Percentiles rank a stretch among this genome's conserved stretches.
These are phyloP conservation scores for Plectosphaerella plurivora DNA, from an alignment of 2,329 filamentous ascomycete genomes.

Conservation along the genomic window DNA sequence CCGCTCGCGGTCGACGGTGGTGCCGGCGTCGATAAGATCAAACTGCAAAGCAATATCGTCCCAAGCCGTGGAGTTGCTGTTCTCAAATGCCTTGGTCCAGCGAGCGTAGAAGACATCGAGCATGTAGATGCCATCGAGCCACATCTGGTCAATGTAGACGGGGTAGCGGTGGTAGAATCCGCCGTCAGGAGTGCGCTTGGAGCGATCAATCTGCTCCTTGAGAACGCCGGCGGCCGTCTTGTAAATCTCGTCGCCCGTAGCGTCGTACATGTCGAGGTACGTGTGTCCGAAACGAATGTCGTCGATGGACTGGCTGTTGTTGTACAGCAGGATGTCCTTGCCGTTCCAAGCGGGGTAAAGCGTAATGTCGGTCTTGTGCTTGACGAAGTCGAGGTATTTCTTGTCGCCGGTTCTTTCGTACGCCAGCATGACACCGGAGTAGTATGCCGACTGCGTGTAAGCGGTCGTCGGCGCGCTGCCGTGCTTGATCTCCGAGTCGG, in stretches of 20 bases:
- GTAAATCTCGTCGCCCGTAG: slow-evolving; percentile 10
- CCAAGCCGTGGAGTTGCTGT: slow-evolving; percentile 26
- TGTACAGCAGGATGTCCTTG: slow-evolving; percentile 9
- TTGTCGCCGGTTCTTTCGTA: slow-evolving; percentile 16
- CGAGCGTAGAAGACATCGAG: slow-evolving; percentile 27
- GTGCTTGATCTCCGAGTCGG: slow-evolving; percentile 20
- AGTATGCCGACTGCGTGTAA: slow-evolving; percentile 20
- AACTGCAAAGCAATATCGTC: slow-evolving; percentile 38
- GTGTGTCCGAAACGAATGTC: slow-evolving; percentile 12
- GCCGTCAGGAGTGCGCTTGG: slow-evolving; percentile 6
- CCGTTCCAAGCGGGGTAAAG: slow-evolving; percentile 17
- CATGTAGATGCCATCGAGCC: slow-evolving; percentile 43
- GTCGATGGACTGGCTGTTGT: slow-evolving; percentile 12
- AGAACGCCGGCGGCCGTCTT: slow-evolving; percentile 8
- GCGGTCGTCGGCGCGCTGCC: slow-evolving; percentile 18
- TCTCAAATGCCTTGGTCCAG: slow-evolving; percentile 20
- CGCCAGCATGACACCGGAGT: slow-evolving; percentile 16
- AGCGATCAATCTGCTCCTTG: slow-evolving; percentile 9
- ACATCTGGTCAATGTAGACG: slow-evolving; percentile 17
- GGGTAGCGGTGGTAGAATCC: slow-evolving; percentile 16
- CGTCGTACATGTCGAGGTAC: slow-evolving; percentile 8
- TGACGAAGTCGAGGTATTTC: slow-evolving; percentile 18
- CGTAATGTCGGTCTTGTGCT: slow-evolving; percentile 15
- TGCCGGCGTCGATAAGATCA: slow-evolving; percentile 30
- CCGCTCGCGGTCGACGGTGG: slow-evolving; percentile 27